Percentiles rank a stretch among this genome's conserved stretches.
Evolutionary conservation across 345 rosid species (phyloP).

Genomic region (Microcos paniculata): DNA sequence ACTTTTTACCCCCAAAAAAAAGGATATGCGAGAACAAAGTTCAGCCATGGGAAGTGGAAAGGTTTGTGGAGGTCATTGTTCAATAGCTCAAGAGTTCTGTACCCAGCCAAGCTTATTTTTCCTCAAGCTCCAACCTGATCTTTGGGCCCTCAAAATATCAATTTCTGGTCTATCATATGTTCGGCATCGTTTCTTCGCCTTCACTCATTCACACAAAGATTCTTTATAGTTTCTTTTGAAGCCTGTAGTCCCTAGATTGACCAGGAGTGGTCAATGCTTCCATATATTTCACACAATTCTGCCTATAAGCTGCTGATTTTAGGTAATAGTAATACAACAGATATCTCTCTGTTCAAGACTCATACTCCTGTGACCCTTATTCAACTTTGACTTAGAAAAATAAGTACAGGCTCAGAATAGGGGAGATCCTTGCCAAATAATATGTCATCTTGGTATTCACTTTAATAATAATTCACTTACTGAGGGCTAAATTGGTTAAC

Average conservation of each 20-base stretch:
- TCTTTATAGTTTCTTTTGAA: neutral
- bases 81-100: neutral
- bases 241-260: neutral
- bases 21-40: conserved; percentile 14
- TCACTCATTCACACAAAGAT: conserved; percentile 2
- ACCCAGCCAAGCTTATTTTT: neutral
- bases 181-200: conserved; percentile 14
- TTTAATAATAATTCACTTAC: neutral
- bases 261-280: neutral
- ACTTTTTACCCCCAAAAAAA: neutral
- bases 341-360: neutral
- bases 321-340: neutral
- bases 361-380: neutral
- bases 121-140: conserved; percentile 1
- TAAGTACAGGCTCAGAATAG: neutral
- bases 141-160: conserved; percentile 5
- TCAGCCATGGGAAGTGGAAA: conserved; percentile 18
- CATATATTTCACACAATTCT: neutral
- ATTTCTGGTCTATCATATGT: conserved; percentile 9
- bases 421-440: neutral
- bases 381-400: neutral
- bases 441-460: neutral
- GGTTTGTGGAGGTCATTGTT: conserved; percentile 9
- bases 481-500: neutral
- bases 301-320: neutral